Evolutionary conservation across 2,329 filamentous ascomycete species (phyloP), one percentile per base, ranked within the genome.

Genomic region (Colletotrichum godetiae): DNA sequence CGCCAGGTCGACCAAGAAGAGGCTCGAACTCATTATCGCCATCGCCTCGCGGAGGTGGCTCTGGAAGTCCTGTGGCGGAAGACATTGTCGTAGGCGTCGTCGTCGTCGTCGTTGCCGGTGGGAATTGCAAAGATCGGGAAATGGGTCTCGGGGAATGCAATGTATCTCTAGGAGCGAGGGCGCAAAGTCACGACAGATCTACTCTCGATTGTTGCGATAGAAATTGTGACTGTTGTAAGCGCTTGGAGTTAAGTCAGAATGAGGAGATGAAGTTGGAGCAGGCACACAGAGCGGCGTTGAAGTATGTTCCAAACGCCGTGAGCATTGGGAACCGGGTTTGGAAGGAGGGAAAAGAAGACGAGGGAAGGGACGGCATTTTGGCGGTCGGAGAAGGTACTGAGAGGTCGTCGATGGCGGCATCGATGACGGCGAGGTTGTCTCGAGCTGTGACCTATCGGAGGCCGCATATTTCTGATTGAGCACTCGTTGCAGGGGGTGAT

Each of bases 21-120:
- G 86, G 86, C 75, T 86, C 85, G 31, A 78, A 80, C 76, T 86
- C 84, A 56, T 79, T 71, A 11, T 74, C 75, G 49, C 82, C 82
- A 24, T 68, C 57, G 53, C 74, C 77, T 42, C 77, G 77, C 31
- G 74, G 79, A 57, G 75, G 82, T 55, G 82, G 81, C 77, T 92
- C 87, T 29, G 92, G 92, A 71, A 93, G 89, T 67, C 91, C 91
- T 46, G 92, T 92, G 67, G 91, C 88, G 74, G 92, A 94, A 37
- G 92, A 89, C 93, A 95, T 95, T 66, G 57, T 76, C 31, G 33
- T 52, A 35, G 24, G 5, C 19, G n/a, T 60, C 15, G 29, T 65
- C 29, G 13, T 5, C 11, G 33, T 37, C 49, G 24, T 13, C 27
- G 13, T 60, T 29, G 29, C 57, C 35, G 13, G 5, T 42, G 57